These are phyloP conservation scores for Candida gorgasii DNA, from an alignment of 805 yeast genomes.

Conservation along the genomic window DNA sequence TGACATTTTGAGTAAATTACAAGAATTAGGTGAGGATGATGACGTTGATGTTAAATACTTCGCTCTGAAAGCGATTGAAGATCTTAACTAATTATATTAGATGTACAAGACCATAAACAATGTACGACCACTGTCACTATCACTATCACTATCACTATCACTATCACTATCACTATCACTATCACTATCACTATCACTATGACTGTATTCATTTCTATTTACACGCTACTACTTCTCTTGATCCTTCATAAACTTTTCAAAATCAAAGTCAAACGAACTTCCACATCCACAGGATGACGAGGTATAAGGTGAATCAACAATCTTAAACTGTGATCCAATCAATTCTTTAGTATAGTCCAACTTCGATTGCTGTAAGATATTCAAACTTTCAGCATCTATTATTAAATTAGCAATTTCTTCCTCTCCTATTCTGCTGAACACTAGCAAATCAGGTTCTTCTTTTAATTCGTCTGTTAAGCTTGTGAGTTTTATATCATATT, in stretches of 20 bases:
- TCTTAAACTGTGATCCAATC: slow-evolving; percentile 91
- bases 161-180: too few relatives aligned
- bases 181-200: too few relatives aligned
- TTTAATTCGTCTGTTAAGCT: slow-evolving; percentile 39
- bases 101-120: slow-evolving; percentile 4
- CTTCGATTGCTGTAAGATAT: slow-evolving; percentile 79
- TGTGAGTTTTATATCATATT: slow-evolving; percentile 72
- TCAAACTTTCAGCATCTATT: slow-evolving; percentile 78
- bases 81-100: background rate
- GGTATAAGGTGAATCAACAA: slow-evolving; percentile 87
- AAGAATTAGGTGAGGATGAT: slow-evolving; percentile 63
- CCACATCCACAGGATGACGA: slow-evolving; percentile 52
- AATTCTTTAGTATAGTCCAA: slow-evolving; percentile 88
- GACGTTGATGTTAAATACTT: slow-evolving; percentile 91
- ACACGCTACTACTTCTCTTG: slow-evolving; percentile 10
- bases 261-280: slow-evolving; percentile 48
- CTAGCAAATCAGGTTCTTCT: slow-evolving; percentile 38
- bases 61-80: slow-evolving; percentile 59
- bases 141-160: too few relatives aligned
- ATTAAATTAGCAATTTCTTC: slow-evolving; percentile 62
- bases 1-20: slow-evolving; percentile 64
- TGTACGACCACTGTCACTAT: too few relatives aligned
- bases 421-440: slow-evolving; percentile 62
- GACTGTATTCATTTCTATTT: background rate
- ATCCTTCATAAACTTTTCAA: slow-evolving; percentile 39